Evolutionary conservation across 2,329 filamentous ascomycete genomes (phyloP), one percentile per base, ranked within the genome.

Genomic region (Neoascochyta sp.): DNA sequence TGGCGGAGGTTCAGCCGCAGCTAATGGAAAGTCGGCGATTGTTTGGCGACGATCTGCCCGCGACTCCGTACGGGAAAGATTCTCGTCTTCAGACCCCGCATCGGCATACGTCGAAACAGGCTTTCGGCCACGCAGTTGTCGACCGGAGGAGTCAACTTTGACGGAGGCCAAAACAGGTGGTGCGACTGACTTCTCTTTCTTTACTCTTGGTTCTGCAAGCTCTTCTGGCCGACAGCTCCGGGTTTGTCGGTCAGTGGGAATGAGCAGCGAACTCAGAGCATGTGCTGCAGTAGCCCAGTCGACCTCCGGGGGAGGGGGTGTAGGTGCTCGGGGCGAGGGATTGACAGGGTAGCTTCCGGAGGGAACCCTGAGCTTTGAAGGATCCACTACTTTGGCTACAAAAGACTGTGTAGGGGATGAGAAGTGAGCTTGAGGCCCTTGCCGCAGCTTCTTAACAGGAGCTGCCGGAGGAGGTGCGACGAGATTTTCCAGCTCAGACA

Each of bases 321-420:
- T 78, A 3, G 76, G 71, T 11, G 61, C 64, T 34, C 62, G 63
- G 14, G n/a, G n/a, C n/a, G 68, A 58, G 27, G 60, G 59, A 43
- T 56, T 54, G 16, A 57, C 47, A 19, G 63, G 27, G 12, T 43
- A 49, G 17, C 46, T 48, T 15, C 73, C 73, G 2, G 81, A 83
- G 16, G 80, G 62, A 41, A 73, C 83, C 22, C 78, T 74, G 41
- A 84, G 68, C 39, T 78, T 83, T 7, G 79, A 68, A 2, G 81
- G 75, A 24, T 83, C 76, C 1, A 84, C 73, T 8, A 86, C 80
- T 62, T 86, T 94, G 14, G 87, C 86, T 2, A 80, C 79, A 22
- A 87, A 96, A 0, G 90, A 85, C 40, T 90, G 84, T 0, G 90
- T 96, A 0, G 89, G 86, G 2, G 88, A 86, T 3, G 80, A 87